Evolutionary conservation across 108 stramenopile genomes (phyloP).

Genomic region (Skeletonema costatum): DNA sequence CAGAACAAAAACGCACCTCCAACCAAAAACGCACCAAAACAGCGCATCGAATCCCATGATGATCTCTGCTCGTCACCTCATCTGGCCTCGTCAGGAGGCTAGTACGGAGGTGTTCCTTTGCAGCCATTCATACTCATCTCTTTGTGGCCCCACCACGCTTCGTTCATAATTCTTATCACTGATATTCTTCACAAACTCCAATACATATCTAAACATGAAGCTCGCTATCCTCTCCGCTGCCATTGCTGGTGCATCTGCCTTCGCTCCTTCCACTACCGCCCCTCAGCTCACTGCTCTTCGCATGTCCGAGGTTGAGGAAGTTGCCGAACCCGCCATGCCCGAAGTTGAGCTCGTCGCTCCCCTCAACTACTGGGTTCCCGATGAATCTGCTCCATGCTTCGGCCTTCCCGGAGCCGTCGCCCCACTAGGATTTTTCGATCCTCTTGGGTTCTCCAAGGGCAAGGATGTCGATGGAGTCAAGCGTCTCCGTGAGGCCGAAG

Average conservation of each 20-base stretch:
- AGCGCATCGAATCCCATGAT: too few species aligned
- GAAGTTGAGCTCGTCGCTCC: conserved; percentile 3
- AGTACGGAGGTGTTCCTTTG: too few species aligned
- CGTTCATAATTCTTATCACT: too few species aligned
- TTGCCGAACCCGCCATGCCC: conserved; percentile 10
- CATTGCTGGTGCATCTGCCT: conserved; percentile 48
- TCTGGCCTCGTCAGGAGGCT: too few species aligned
- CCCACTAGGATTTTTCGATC: conserved; percentile 72
- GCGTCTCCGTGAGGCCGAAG: conserved; percentile 70
- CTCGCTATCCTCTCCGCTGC: conserved; percentile 44
- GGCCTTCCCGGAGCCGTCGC: conserved; percentile 60
- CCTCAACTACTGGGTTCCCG: conserved; percentile 68
- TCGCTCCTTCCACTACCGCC: conserved; percentile 41
- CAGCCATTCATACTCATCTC: too few species aligned
- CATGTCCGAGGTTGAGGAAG: conserved; percentile 8
- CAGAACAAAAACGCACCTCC: too few species aligned
- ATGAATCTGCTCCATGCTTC: conserved; percentile 40
- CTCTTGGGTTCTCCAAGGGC: conserved; percentile 54
- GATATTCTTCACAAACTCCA: too few species aligned
- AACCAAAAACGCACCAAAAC: too few species aligned
- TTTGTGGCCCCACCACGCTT: too few species aligned
- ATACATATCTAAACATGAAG: conserved; percentile 38
- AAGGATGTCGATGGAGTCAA: conserved; percentile 72
- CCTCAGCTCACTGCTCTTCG: conserved; percentile 9
- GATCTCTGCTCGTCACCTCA: too few species aligned